phyloP scores from a whole-genome alignment of 2,329 filamentous ascomycete species.

The Ophiostoma perfectum region DNA sequence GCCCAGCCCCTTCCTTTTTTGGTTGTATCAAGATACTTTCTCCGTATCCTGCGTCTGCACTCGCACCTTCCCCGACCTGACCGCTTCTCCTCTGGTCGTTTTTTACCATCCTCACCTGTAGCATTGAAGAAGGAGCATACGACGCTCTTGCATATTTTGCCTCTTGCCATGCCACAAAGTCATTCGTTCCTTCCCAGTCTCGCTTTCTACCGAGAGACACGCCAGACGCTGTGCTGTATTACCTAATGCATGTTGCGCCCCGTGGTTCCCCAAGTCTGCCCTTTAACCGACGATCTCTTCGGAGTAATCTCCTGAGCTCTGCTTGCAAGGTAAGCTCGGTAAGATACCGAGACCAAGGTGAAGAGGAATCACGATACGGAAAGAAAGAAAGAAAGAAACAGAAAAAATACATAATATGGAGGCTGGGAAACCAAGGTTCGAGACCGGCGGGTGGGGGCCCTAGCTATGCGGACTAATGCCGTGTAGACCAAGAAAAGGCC shows the following conservation, averaged over 20 bases:
- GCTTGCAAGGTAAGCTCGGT: too few relatives aligned
- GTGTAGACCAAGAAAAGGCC: constrained; percentile 7
- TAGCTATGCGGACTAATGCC: not conserved
- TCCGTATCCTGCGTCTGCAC: not conserved
- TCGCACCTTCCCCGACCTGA: not conserved
- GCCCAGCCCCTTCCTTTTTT: constrained; percentile 17
- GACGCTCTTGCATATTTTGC: constrained; percentile 13
- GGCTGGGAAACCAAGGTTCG: constrained; percentile 3
- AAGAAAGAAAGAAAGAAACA: not conserved
- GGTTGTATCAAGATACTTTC: not conserved
- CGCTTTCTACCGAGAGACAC: constrained; percentile 6
- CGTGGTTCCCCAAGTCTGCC: not conserved
- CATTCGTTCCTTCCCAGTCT: not conserved
- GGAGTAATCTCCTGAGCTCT: too few relatives aligned
- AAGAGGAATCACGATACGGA: not conserved
- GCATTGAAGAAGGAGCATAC: constrained; percentile 6
- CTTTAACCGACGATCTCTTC: not conserved
- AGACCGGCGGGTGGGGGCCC: not conserved
- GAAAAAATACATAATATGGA: not conserved
- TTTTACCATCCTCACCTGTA: not conserved
- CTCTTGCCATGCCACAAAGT: not conserved
- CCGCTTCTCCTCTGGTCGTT: not conserved
- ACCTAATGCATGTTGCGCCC: not conserved
- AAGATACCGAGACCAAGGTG: not conserved
- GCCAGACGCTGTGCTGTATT: not conserved